A percentile compares a stretch with the other conserved stretches of the same genome.
Conservation (phyloP, 2,329 filamentous ascomycete species). For the Penicillium sp. region DNA sequence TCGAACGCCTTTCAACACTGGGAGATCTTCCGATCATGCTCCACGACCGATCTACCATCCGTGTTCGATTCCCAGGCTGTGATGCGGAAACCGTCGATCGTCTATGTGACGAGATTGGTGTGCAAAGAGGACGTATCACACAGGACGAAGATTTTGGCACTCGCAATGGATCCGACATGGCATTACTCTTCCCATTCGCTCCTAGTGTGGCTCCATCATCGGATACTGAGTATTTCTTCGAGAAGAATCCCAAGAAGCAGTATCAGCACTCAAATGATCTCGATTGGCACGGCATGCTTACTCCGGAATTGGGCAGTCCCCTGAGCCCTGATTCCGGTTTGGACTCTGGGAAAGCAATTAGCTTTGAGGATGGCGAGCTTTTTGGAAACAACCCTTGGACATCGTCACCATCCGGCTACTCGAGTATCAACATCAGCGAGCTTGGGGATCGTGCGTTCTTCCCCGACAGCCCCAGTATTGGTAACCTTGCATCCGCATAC, state of each 20-base stretch:
- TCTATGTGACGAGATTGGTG: conserved; percentile 84
- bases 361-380: conserved; percentile 49
- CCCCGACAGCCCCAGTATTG: conserved; percentile 43
- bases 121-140: conserved; percentile 75
- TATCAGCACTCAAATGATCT: conserved; percentile 46
- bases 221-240: conserved; percentile 49
- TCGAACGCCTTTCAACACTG: conserved; percentile 74
- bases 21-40: conserved; percentile 84
- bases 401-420: conserved; percentile 59
- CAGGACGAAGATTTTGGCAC: conserved; percentile 78
- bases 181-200: conserved; percentile 84
- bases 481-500: conserved; percentile 54
- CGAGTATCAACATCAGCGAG: conserved; percentile 61
- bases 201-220: conserved; percentile 59
- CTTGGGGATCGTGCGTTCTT: conserved; percentile 47
- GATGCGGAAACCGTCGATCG: conserved; percentile 80
- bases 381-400: conserved; percentile 59
- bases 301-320: conserved; percentile 38
- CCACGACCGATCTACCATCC: conserved; percentile 67
- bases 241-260: conserved; percentile 40
- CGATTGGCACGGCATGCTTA: conserved; percentile 64
- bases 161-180: conserved; percentile 70
- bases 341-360: conserved; percentile 34
- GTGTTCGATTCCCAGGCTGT: conserved; percentile 88
- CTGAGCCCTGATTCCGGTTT: conserved; percentile 28